Base-by-base conservation (phyloP, 805 yeast genomes). In the Dipodascus geniculatus region DNA sequence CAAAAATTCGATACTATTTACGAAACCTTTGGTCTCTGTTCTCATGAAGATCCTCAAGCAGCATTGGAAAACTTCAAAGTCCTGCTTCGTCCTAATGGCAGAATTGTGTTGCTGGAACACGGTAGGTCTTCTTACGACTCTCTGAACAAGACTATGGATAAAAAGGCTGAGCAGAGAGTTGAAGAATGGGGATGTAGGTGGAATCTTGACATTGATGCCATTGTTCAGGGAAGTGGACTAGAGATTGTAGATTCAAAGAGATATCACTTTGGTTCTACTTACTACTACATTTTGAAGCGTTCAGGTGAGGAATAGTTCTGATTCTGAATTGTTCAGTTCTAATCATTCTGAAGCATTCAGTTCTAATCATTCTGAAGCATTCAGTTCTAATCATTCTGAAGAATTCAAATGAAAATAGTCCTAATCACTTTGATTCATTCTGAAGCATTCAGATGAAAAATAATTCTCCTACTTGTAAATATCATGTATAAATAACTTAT, bases 101-200 rank as follows among this genome's bases (percentile, higher is more conserved):
- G 93, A 68, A 81, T 93, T 22, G 79, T 91, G 1, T 73, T 93
- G 23, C 72, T 93, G 53, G 99, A 93, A 66, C 99, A 93, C 65
- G 99, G 99, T 1, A 75, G 96, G 61, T 87, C 96, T 53, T 74
- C 80, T 0, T 88, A 82, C 72, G 83, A 81, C 52, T 79, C 83
- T 52, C 78, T 93, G 59, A 93, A 93, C 68, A 77, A 80, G 24
- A 80, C 85, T 54, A 73, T 93, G 66, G 97, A 93, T 67, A 79
- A 80, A 56, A 75, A 93, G 57, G 90, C 96, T 2, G 89, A 81
- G 57, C 79, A 80, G 60, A 83, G 96, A 68, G 79, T 90, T 71
- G 79, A 84, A 55, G 81, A 83, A 2, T 93, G 98, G 97, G 99
- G 96, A 1, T 93, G 99, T 68, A 75, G 98, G 64, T 93, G 98